Evolutionary conservation across 2,329 filamentous ascomycete species (phyloP), one percentile per base, ranked within the genome.

Genomic region (Pseudogymnoascus sp.): DNA sequence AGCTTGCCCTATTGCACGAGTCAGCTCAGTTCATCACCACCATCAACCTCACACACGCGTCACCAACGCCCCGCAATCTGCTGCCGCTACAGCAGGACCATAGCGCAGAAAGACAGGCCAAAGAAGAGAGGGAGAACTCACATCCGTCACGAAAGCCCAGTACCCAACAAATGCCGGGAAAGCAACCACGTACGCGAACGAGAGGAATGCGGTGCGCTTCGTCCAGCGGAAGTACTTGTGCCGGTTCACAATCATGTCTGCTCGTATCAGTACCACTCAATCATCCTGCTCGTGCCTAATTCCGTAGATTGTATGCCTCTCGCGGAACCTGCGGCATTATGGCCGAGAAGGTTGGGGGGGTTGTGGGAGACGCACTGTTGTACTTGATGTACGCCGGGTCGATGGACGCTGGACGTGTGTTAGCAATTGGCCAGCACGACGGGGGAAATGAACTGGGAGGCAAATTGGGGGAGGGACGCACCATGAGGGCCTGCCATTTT

Each of bases 181-280:
- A 60, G 87, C 78, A 35, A 86, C 78, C 63, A 88, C 82, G 75
- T 93, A 97, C 66, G 87, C 79, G 72, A 97, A 84, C 4, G 87
- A 86, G 71, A 97, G 76, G 78, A 84, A 85, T 31, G 90, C 91
- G 50, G 91, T 96, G 71, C 89, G 83, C 60, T 85, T 83, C 36
- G 89, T 97, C 90, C 91, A 97, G 75, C 91, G 84, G 84, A 97
- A 99, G 84, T 90, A 96, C 78, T 91, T 91, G 84, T 92, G 88
- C 67, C 94, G 88, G 79, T 90, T 91, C 71, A 83, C 80, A 71
- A 83, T 84, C 85, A 97, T 89, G 74, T 88, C 92, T 96, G 71
- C 33, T 13, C 69, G 60, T 61, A 58, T 65, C 41, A 63, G 62
- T 59, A 58, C 59, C 61, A 37, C 63, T 67, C 44, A 58, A 10